Conservation (phyloP, 148 eudicot genomes). For the Tetragonia tetragonoides region DNA sequence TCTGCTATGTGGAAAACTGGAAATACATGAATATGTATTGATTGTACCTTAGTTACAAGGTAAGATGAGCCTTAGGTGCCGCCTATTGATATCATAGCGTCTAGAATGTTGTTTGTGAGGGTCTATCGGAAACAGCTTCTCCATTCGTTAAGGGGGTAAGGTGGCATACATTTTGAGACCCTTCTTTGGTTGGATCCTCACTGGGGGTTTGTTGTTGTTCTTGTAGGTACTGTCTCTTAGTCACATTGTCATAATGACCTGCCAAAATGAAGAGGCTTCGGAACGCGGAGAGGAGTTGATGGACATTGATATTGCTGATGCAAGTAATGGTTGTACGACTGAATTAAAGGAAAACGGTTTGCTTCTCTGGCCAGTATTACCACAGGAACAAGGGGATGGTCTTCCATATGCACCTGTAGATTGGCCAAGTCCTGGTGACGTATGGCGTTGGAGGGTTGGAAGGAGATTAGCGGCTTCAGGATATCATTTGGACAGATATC, state of each 20-base stretch:
- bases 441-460: slow-evolving; percentile 80
- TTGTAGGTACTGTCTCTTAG: slow-evolving; percentile 14
- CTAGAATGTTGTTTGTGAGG: neutral
- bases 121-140: neutral
- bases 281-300: slow-evolving; percentile 34
- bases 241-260: slow-evolving; percentile 19
- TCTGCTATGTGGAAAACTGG: too few species aligned
- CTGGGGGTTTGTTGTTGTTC: neutral
- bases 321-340: slow-evolving; percentile 34
- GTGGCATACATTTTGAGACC: neutral
- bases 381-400: slow-evolving; percentile 55
- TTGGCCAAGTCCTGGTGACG: slow-evolving; percentile 76
- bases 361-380: slow-evolving; percentile 60
- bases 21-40: neutral
- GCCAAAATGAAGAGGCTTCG: slow-evolving; percentile 22
- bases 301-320: slow-evolving; percentile 59
- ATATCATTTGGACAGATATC: slow-evolving; percentile 67
- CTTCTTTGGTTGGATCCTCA: neutral
- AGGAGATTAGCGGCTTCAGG: slow-evolving; percentile 52
- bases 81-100: neutral
- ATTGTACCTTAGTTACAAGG: neutral
- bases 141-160: neutral
- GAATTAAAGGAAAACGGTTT: slow-evolving; percentile 53
- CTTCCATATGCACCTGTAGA: slow-evolving; percentile 76
- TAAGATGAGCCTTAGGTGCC: neutral